Conservation (phyloP, 192 early-diverging fungal genomes). For the Phlyctochytrium planicorne region DNA sequence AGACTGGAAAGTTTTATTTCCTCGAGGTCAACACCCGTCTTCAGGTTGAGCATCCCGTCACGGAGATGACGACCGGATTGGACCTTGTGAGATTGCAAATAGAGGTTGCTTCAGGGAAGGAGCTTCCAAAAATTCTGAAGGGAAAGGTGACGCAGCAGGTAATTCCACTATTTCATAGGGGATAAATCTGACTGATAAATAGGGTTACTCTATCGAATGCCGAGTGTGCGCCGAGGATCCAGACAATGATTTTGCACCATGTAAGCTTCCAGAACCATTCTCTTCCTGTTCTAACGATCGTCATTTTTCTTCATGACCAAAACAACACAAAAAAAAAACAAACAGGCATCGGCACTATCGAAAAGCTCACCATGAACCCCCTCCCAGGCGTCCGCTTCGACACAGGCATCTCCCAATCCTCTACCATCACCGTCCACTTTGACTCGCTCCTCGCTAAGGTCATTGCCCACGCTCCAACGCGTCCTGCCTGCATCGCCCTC, state of each 20-base stretch:
- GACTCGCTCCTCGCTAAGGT: constrained; percentile 92
- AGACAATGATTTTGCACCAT: constrained; percentile 81
- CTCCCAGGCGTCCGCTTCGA: constrained; percentile 61
- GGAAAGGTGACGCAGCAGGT: constrained; percentile 77
- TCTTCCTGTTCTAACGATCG: too few species aligned
- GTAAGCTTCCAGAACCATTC: too few species aligned
- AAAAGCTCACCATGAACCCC: constrained; percentile 88
- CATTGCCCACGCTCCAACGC: too few species aligned
- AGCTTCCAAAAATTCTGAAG: constrained; percentile 76
- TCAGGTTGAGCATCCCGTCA: constrained; percentile 98
- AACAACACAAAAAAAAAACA: too few species aligned
- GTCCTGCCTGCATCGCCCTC: too few species aligned
- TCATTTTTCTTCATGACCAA: too few species aligned
- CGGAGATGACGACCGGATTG: constrained; percentile 95
- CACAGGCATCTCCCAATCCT: constrained; percentile 79
- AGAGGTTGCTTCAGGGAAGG: constrained; percentile 87
- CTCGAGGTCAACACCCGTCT: constrained; percentile 97
- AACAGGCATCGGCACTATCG: constrained; percentile 94
- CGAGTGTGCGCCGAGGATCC: constrained; percentile 97
- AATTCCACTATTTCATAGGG: too few species aligned
- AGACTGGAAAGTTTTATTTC: constrained; percentile 87
- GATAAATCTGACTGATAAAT: too few species aligned
- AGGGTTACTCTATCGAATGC: constrained; percentile 92
- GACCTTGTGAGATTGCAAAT: constrained; percentile 93
- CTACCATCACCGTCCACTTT: constrained; percentile 92